Base-by-base conservation (phyloP, 352 stramenopile species). In the Pythium grandisporangium region DNA sequence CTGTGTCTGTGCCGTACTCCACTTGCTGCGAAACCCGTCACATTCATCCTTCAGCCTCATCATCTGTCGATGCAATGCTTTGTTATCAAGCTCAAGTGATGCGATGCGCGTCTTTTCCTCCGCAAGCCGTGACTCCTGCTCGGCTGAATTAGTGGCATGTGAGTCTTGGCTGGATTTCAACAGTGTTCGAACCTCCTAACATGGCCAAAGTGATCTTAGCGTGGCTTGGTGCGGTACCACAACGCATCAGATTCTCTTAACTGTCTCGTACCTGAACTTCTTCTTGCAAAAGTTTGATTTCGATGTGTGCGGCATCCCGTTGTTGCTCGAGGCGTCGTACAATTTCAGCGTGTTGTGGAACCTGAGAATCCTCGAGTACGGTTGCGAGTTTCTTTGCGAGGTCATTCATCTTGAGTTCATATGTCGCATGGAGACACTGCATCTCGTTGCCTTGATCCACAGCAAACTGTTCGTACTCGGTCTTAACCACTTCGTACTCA, bases 401-500 rank as follows among this genome's bases (percentile, higher is more conserved):
- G 30, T 89, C 68, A 5, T 47, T 62, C 11, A 83, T 32, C 7
- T 70, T 69, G 36, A 82, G 54, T 42, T 76, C 61, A 39, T 90
- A 78, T 10, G 76, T 82, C 7, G 75, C 61, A n/a, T 85, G 65
- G 4, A 87, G 53, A 35, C 63, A 73, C 36, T 90, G 73, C 53
- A 85, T 73, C 34, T 93, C 80, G 23, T 81, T 82, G 14, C 70
- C 52, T 58, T 91, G 77, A 35, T 90, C 70, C 21, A 85, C 64
- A 0, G 74, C 66, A 46, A 71, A 88, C 58, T 91, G 75, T 38
- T 91, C 80, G 63, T 87, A 89, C 61, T 91, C 80, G 23, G 78
- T 79, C 55, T 91, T 90, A 17, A 93, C 40, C 6, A 84, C 53
- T 45, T 93, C 81, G 48, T 70, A 81, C 37, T 90, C 81, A 17